Percentiles rank a stretch among this genome's conserved stretches.
Conservation (phyloP, 2,329 filamentous ascomycete species). For the Diplodia corticola region DNA sequence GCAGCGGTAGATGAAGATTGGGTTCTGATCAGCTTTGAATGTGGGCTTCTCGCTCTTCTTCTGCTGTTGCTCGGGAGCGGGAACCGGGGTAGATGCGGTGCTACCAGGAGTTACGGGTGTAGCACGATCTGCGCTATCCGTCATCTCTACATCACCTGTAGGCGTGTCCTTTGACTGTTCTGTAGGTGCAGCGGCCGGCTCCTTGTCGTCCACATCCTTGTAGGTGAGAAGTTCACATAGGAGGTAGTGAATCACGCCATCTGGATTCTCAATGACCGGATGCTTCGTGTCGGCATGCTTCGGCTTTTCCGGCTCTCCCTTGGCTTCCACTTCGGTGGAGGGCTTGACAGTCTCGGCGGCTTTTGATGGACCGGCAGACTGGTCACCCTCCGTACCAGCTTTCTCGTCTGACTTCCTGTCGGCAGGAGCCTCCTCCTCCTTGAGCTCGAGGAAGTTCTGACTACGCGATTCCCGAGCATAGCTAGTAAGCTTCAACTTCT, state of each 20-base stretch:
- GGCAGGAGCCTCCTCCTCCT: slow-evolving; percentile 45
- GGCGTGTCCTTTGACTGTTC: slow-evolving; percentile 46
- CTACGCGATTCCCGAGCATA: slow-evolving; percentile 55
- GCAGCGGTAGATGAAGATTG: slow-evolving; percentile 94
- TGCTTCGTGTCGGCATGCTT: slow-evolving; percentile 74
- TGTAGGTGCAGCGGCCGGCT: slow-evolving; percentile 48
- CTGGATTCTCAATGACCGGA: slow-evolving; percentile 85
- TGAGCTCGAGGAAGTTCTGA: slow-evolving; percentile 53
- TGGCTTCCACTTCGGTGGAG: slow-evolving; percentile 42
- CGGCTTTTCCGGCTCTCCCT: slow-evolving; percentile 62
- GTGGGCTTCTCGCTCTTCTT: slow-evolving; percentile 67
- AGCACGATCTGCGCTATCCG: slow-evolving; percentile 33
- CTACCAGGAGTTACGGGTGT: slow-evolving; percentile 22
- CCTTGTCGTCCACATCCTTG: slow-evolving; percentile 87
- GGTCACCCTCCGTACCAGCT: not conserved
- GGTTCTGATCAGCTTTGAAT: slow-evolving; percentile 91
- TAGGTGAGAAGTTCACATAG: slow-evolving; percentile 90
- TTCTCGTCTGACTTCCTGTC: slow-evolving; percentile 8
- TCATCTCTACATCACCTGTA: slow-evolving; percentile 53
- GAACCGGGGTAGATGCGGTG: slow-evolving; percentile 36
- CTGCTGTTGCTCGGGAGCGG: slow-evolving; percentile 34
- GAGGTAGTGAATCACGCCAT: slow-evolving; percentile 93
- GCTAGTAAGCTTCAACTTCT: slow-evolving; percentile 72
- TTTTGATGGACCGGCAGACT: slow-evolving; percentile 37
- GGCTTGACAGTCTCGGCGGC: slow-evolving; percentile 29